Evolutionary conservation across 2,329 filamentous ascomycete species (phyloP).

Genomic region (Pseudopithomyces maydicus): DNA sequence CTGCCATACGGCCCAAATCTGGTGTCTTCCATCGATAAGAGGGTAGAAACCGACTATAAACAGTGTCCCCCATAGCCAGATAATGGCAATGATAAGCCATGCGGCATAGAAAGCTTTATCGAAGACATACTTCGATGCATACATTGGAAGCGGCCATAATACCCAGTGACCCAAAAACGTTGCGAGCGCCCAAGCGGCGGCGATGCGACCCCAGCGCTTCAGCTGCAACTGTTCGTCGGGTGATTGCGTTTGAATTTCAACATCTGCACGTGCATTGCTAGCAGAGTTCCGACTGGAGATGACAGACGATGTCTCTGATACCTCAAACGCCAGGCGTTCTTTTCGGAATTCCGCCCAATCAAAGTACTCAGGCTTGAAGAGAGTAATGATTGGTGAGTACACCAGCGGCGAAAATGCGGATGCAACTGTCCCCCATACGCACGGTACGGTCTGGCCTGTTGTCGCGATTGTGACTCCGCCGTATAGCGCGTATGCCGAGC

Average conservation of each 20-base stretch:
- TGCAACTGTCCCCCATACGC: slow-evolving; percentile 59
- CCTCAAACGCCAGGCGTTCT: slow-evolving; percentile 48
- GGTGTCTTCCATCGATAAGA: slow-evolving; percentile 53
- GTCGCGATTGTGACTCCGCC: slow-evolving; percentile 56
- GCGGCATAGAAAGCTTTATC: slow-evolving; percentile 55
- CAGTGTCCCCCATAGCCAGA: slow-evolving; percentile 61
- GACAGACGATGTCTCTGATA: slow-evolving; percentile 12
- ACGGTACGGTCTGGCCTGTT: slow-evolving; percentile 57
- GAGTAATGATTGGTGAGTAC: slow-evolving; percentile 55
- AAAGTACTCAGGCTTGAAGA: slow-evolving; percentile 51
- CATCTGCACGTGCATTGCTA: background rate
- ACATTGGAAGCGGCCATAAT: slow-evolving; percentile 62
- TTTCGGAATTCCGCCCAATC: slow-evolving; percentile 50
- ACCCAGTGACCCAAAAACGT: slow-evolving; percentile 61
- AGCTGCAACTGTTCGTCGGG: slow-evolving; percentile 33
- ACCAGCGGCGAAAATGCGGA: slow-evolving; percentile 49
- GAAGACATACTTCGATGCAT: slow-evolving; percentile 58
- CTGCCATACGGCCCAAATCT: slow-evolving; percentile 23
- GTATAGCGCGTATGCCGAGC: slow-evolving; percentile 52
- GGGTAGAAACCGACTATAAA: slow-evolving; percentile 57
- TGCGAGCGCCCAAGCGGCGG: slow-evolving; percentile 53
- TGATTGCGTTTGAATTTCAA: slow-evolving; percentile 11
- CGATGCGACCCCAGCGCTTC: slow-evolving; percentile 55
- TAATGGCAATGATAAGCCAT: slow-evolving; percentile 57
- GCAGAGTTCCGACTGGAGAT: background rate